Base-by-base conservation (phyloP, 371 early-diverging fungal species). In the Mortierella sp. region DNA sequence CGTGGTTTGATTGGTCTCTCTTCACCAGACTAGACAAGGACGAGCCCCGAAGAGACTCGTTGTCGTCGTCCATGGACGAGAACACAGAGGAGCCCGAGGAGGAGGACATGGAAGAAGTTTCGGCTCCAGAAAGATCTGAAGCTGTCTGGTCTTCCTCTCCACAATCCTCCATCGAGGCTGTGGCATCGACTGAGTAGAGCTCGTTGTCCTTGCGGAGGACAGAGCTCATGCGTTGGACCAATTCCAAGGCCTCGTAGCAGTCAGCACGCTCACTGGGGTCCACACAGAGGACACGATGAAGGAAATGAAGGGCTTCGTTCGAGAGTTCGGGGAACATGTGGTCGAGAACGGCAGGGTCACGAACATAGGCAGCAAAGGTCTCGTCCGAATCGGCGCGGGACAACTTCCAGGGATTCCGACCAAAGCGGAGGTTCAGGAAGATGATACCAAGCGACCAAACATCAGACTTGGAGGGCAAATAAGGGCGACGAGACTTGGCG, bases 381-480 rank as follows among this genome's bases (percentile, higher is more conserved):
- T 77, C 64, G 70, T 87, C 89, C 18, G 91, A 85, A 9, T 88
- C 89, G 64, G 92, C 93, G 4, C 85, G 72, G 18, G 93, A 92
- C 55, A 88, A 86, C 60, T 86, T 86, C 93, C 93, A 93, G 7
- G 93, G 92, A 75, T 92, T 92, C 29, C 90, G 84, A 29, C 91
- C 89, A 21, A 89, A 86, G 47, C 88, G 83, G 51, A 93, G 76
- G 71, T 91, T 93, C 75, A 92, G 86, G 57, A 93, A 84, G 47
- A 95, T 88, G 45, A 94, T 85, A 25, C 95, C 95, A 44, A 93
- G 72, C 11, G 91, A 86, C 92, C 93, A 93, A n/a, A 93, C 85
- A 71, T 94, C 95, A 29, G 85, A 84, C 23, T 87, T 85, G 52
- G 91, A 86, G 11, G 89, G 82, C 60, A 84, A 85, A 69, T 91